Evolutionary conservation across 2,329 filamentous ascomycete species (phyloP).

Genomic region (Alternaria rosae): DNA sequence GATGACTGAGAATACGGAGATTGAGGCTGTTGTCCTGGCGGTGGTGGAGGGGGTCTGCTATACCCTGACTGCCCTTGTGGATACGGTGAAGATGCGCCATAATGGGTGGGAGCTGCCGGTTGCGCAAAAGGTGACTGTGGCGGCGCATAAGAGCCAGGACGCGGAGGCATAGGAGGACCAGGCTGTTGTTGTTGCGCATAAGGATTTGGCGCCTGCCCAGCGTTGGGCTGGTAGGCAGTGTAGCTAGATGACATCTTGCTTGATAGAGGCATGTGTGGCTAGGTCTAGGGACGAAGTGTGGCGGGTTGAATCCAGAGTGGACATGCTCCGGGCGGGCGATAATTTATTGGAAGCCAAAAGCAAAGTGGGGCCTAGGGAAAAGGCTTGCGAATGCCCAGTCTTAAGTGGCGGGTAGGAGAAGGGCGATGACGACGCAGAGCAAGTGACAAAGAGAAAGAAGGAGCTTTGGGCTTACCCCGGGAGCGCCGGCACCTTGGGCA

Average conservation of each 20-base stretch:
- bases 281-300: constrained; percentile 20
- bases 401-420: constrained; percentile 31
- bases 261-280: constrained; percentile 38
- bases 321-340: constrained; percentile 15
- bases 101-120: constrained; percentile 43
- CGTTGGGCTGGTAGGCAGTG: constrained; percentile 41
- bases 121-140: constrained; percentile 55
- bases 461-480: constrained; percentile 44
- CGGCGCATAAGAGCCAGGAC: constrained; percentile 47
- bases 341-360: constrained; percentile 38
- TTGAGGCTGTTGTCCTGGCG: constrained; percentile 37
- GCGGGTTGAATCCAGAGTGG: constrained; percentile 9
- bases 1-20: constrained; percentile 18
- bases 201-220: constrained; percentile 36
- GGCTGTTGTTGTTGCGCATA: constrained; percentile 39
- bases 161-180: constrained; percentile 41
- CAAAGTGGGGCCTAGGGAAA: constrained; percentile 28
- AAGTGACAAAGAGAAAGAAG: constrained; percentile 32
- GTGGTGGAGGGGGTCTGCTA: constrained; percentile 45
- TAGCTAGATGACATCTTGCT: constrained; percentile 40
- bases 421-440: constrained; percentile 44
- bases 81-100: constrained; percentile 49
- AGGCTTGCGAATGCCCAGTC: constrained; percentile 24
- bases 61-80: constrained; percentile 45
- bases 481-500: constrained; percentile 55